These are phyloP conservation scores for Coleophoma eucalyptorum DNA, from an alignment of 2,329 filamentous ascomycete species.

Conservation along the genomic window DNA sequence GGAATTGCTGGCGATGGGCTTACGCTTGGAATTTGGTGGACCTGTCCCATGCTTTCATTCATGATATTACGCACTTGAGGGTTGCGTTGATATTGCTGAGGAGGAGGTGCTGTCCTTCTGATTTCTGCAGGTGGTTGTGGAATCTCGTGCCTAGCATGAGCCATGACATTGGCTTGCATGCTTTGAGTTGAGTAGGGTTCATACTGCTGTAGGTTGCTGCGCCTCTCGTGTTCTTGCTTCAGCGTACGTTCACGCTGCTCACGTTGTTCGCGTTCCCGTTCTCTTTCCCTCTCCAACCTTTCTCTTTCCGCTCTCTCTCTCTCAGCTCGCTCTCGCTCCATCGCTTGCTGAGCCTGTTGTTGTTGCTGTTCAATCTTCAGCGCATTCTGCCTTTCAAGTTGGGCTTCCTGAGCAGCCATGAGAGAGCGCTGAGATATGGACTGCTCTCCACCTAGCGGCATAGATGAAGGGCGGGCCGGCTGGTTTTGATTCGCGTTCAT, in stretches of 20 bases:
- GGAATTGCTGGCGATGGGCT: conserved; percentile 19
- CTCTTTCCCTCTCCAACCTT: conserved; percentile 1
- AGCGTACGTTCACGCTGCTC: conserved; percentile 9
- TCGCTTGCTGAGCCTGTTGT: conserved; percentile 2
- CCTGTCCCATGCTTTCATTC: conserved; percentile 14
- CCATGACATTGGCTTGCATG: conserved; percentile 13
- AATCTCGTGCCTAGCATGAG: conserved; percentile 19
- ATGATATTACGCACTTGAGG: conserved; percentile 19
- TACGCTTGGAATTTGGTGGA: conserved; percentile 15
- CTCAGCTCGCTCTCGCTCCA: conserved; percentile 7
- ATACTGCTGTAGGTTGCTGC: conserved; percentile 26
- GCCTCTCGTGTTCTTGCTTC: conserved; percentile 26
- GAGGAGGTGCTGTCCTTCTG: conserved; percentile 14
- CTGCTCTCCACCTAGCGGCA: conserved; percentile 7
- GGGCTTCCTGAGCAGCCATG: conserved; percentile 23
- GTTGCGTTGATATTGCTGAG: conserved; percentile 20
- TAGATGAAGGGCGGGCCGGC: conserved; percentile 4
- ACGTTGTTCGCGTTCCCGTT: conserved; percentile 14
- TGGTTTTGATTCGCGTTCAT: conserved; percentile 12
- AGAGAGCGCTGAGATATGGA: conserved; percentile 18
- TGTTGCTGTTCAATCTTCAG: conserved; percentile 15
- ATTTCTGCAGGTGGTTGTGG: conserved; percentile 13
- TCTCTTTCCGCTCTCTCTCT: background rate
- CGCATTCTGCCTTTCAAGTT: conserved; percentile 22
- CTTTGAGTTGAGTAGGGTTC: conserved; percentile 22